These are phyloP conservation scores for Pyrenopolyporus hunteri DNA, from an alignment of 495 filamentous ascomycete species.

Conservation along the genomic window DNA sequence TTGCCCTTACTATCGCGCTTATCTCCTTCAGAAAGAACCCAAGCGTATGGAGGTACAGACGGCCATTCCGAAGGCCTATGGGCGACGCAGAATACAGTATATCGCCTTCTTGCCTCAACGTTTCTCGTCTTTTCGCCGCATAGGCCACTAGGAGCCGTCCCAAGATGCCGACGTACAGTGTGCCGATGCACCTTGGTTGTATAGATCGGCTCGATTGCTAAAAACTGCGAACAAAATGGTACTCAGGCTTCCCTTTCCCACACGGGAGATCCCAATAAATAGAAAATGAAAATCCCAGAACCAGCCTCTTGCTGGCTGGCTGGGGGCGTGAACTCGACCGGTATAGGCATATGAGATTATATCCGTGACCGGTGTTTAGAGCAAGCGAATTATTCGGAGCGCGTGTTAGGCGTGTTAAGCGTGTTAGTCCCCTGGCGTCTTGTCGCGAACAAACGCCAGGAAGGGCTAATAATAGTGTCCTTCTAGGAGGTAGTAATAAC, in stretches of 20 bases:
- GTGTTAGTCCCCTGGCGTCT: constrained; percentile 18
- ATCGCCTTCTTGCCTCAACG: not conserved
- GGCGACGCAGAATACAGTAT: not conserved
- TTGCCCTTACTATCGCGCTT: constrained; percentile 63
- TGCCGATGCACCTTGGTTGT: constrained; percentile 25
- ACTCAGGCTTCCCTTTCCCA: constrained; percentile 29
- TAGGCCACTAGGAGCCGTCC: constrained; percentile 3
- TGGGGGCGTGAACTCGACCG: constrained; percentile 12
- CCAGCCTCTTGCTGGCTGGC: constrained; percentile 1
- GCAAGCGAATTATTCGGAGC: constrained; percentile 6
- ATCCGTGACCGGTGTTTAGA: not conserved
- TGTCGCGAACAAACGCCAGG: constrained; percentile 7
- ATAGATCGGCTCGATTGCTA: constrained; percentile 31
- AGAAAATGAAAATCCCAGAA: constrained; percentile 22
- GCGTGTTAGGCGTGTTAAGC: not conserved
- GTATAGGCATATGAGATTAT: constrained; percentile 9
- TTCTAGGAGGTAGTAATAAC: constrained; percentile 2
- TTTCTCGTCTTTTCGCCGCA: not conserved
- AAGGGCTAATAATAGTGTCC: not conserved
- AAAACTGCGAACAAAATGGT: constrained; percentile 30
- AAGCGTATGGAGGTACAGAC: constrained; percentile 36
- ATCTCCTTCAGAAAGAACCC: constrained; percentile 62
- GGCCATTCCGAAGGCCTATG: not conserved
- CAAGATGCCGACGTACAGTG: constrained; percentile 23
- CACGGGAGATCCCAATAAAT: constrained; percentile 15